phyloP scores from a whole-genome alignment of 1,284 basidiomycete species.

The Microbotryomycetes sp. region DNA sequence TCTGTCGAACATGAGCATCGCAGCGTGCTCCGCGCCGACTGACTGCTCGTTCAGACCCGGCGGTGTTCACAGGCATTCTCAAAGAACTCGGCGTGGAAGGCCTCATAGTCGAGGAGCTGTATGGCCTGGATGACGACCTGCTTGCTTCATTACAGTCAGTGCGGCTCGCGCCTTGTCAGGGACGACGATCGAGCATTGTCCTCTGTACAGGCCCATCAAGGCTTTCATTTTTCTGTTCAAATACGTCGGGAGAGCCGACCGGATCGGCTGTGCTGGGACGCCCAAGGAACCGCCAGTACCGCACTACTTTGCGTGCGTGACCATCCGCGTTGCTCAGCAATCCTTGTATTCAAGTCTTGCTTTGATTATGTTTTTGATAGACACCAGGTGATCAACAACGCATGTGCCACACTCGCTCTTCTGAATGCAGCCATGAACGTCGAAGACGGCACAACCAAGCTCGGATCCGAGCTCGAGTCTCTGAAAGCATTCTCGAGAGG shows the following conservation, averaged over 20 bases:
- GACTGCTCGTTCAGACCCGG: constrained; percentile 37
- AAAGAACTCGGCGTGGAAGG: constrained; percentile 45
- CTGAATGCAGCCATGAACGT: constrained; percentile 90
- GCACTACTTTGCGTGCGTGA: constrained; percentile 31
- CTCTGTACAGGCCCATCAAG: constrained; percentile 52
- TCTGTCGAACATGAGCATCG: too few relatives aligned
- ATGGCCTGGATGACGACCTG: constrained; percentile 68
- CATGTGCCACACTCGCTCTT: constrained; percentile 70
- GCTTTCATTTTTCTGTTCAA: constrained; percentile 91
- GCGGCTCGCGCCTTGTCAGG: background rate
- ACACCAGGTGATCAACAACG: constrained; percentile 72
- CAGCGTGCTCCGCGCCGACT: background rate
- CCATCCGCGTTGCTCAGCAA: too few relatives aligned
- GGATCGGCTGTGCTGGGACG: constrained; percentile 32
- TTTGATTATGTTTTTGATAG: background rate
- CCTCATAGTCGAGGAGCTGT: constrained; percentile 52
- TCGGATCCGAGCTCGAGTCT: constrained; percentile 64
- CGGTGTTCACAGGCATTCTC: constrained; percentile 46
- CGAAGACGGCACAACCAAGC: constrained; percentile 47
- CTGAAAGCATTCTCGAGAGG: constrained; percentile 68
- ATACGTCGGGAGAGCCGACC: constrained; percentile 45
- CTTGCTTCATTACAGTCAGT: constrained; percentile 54
- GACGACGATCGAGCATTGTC: background rate
- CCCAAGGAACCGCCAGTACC: constrained; percentile 23
- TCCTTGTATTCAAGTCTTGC: background rate